These are phyloP conservation scores for Cubamyces lactineus DNA, from an alignment of 768 basidiomycete genomes.

Conservation along the genomic window DNA sequence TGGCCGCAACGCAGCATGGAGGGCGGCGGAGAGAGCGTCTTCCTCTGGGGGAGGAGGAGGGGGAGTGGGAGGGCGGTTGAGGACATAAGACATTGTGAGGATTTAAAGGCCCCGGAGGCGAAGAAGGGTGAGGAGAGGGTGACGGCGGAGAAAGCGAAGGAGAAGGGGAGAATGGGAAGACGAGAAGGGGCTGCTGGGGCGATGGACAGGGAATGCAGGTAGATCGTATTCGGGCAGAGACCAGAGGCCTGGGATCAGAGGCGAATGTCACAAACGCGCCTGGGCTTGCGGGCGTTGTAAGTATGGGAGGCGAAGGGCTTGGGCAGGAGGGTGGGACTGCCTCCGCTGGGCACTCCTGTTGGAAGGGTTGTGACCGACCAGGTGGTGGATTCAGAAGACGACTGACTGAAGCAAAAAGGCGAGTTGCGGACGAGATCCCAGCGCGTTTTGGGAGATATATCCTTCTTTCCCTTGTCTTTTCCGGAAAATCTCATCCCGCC, in stretches of 20 bases:
- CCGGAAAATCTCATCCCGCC: conserved; percentile 16
- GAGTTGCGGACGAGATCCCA: conserved; percentile 5
- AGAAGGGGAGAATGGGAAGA: not conserved
- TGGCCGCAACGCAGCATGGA: conserved; percentile 43
- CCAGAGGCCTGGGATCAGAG: no score
- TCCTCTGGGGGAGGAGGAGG: conserved; percentile 34
- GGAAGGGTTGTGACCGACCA: no score
- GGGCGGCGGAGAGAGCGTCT: conserved; percentile 41
- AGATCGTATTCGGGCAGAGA: not conserved
- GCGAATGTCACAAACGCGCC: no score
- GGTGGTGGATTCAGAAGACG: no score
- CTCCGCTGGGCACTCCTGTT: not conserved
- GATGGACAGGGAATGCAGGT: not conserved
- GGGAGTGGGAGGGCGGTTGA: conserved; percentile 41
- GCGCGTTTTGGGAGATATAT: not conserved
- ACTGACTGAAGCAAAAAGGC: not conserved
- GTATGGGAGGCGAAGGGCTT: not conserved
- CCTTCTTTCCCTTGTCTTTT: conserved; percentile 8
- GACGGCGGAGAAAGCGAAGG: conserved; percentile 1
- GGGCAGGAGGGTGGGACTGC: not conserved
- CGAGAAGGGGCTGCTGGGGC: not conserved
- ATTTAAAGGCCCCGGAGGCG: not conserved
- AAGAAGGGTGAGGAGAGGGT: conserved; percentile 4
- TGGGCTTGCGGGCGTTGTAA: no score
- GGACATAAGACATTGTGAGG: conserved; percentile 38